Percentiles rank a stretch among this genome's conserved stretches.
Evolutionary conservation across 176 grass and related monocot species (phyloP).

Genomic region (Cocos nucifera): DNA sequence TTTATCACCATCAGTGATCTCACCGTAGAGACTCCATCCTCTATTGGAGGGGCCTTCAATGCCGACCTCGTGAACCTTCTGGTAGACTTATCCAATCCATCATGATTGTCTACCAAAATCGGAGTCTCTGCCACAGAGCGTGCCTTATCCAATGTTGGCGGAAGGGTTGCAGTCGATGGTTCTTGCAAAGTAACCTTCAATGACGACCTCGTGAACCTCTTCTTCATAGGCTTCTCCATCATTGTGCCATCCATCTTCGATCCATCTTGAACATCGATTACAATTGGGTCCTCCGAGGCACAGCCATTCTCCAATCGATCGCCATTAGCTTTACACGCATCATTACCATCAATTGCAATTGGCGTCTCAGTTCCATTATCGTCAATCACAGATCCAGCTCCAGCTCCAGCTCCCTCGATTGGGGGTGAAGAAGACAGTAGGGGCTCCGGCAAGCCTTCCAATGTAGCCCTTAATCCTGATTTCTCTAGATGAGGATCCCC

Average conservation of each 20-base stretch:
- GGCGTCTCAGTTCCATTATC: background rate
- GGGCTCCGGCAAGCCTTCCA: background rate
- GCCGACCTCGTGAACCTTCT: slow-evolving; percentile 38
- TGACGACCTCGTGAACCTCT: background rate
- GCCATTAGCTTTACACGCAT: background rate
- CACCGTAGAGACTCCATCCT: slow-evolving; percentile 3
- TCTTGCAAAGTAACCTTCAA: background rate
- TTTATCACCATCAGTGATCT: slow-evolving; percentile 5
- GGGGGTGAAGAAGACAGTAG: background rate
- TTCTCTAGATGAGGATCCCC: no score
- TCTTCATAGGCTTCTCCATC: background rate
- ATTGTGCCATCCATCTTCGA: background rate
- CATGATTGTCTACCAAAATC: background rate
- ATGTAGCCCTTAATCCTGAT: background rate
- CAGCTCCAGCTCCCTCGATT: no score
- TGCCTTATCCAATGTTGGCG: background rate
- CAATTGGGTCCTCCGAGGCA: background rate
- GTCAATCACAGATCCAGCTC: no score
- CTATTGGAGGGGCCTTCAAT: slow-evolving; percentile 26
- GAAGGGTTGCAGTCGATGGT: background rate
- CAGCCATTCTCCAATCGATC: background rate
- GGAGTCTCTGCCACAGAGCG: background rate
- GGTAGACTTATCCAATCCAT: background rate
- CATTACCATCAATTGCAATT: background rate
- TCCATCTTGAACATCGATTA: background rate